Evolutionary conservation across 2,329 filamentous ascomycete species (phyloP).

Genomic region (Dactylellina drechsleri): DNA sequence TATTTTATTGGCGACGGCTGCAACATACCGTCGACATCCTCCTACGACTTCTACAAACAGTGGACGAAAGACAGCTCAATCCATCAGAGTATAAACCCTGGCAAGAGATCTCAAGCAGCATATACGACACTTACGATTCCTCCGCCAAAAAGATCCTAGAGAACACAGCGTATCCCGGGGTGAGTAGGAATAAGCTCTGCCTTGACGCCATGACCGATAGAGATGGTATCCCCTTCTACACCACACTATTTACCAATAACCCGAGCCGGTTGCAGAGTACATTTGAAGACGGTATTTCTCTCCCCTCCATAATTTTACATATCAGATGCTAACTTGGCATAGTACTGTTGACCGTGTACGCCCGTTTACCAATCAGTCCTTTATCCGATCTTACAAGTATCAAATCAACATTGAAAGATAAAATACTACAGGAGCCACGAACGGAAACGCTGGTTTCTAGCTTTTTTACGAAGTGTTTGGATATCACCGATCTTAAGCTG

Average conservation of each 20-base stretch:
- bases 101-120: not conserved
- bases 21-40: slow-evolving; percentile 31
- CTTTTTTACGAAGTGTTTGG: slow-evolving; percentile 14
- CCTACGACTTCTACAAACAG: not conserved
- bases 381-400: slow-evolving; percentile 15
- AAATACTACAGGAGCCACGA: slow-evolving; percentile 1
- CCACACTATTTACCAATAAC: slow-evolving; percentile 8
- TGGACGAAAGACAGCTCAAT: slow-evolving; percentile 7
- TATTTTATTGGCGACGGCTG: slow-evolving; percentile 36
- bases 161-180: slow-evolving; percentile 2
- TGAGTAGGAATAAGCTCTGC: slow-evolving; percentile 7
- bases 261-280: not conserved
- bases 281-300: slow-evolving; percentile 12
- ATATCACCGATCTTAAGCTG: slow-evolving; percentile 18
- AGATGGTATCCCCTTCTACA: slow-evolving; percentile 10
- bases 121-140: slow-evolving; percentile 21
- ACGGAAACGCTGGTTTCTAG: not conserved
- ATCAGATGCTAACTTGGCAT: not conserved
- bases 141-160: slow-evolving; percentile 6
- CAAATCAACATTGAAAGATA: slow-evolving; percentile 9
- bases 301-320: too few species aligned
- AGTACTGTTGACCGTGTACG: slow-evolving; percentile 37
- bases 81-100: not conserved
- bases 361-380: slow-evolving; percentile 4
- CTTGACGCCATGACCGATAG: slow-evolving; percentile 27